phyloP scores from a whole-genome alignment of 495 filamentous ascomycete species.

The Venustampulla echinocandica region DNA sequence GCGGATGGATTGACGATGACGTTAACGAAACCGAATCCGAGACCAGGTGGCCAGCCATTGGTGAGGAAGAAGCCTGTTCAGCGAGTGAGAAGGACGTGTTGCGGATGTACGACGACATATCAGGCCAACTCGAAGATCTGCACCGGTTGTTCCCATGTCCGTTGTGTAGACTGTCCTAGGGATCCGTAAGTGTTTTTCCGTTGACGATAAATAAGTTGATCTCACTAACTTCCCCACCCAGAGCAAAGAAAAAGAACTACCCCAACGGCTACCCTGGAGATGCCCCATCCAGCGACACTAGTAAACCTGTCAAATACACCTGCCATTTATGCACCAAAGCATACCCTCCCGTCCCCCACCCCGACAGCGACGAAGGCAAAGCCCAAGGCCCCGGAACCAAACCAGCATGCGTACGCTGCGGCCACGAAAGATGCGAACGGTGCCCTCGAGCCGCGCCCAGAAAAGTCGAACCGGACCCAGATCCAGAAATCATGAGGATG shows the following conservation, averaged over 20 bases:
- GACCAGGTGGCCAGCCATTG: conserved; percentile 59
- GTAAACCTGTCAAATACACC: conserved; percentile 41
- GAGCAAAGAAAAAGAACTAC: conserved; percentile 62
- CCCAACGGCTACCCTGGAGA: conserved; percentile 74
- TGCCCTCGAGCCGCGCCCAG: conserved; percentile 43
- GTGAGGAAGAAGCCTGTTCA: conserved; percentile 58
- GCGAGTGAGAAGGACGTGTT: conserved; percentile 67
- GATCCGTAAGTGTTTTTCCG: conserved; percentile 55
- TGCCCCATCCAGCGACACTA: conserved; percentile 32
- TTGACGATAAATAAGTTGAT: conserved; percentile 9
- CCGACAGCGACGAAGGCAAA: conserved; percentile 11
- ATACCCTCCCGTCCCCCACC: conserved; percentile 30
- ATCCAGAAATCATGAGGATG: conserved; percentile 54
- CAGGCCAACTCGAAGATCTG: conserved; percentile 51
- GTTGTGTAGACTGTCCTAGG: conserved; percentile 74
- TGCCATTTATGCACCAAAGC: conserved; percentile 56
- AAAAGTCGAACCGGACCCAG: conserved; percentile 51
- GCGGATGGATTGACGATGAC: conserved; percentile 29
- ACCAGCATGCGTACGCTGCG: conserved; percentile 52
- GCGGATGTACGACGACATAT: conserved; percentile 63
- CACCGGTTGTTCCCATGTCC: conserved; percentile 59
- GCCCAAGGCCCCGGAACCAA: conserved; percentile 19
- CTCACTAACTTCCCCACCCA: conserved; percentile 29
- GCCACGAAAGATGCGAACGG: conserved; percentile 43
- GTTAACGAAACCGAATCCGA: conserved; percentile 51